phyloP scores from a whole-genome alignment of 2,329 filamentous ascomycete species.

The Elsinoe ampelina region DNA sequence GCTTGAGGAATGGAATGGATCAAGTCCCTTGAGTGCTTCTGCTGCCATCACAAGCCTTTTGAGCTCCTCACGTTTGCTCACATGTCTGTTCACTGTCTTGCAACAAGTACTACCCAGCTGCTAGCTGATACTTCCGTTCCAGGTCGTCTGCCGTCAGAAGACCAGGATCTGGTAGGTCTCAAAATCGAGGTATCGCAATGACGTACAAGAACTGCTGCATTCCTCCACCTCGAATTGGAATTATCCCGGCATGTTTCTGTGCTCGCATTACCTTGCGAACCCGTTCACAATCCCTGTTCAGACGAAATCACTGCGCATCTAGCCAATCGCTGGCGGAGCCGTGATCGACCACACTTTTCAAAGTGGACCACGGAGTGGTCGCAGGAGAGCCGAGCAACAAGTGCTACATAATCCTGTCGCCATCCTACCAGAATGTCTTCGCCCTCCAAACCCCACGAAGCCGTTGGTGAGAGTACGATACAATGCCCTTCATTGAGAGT shows the following conservation, averaged over 20 bases:
- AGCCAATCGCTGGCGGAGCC: neutral
- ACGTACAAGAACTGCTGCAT: constrained; percentile 1
- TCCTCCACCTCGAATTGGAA: neutral
- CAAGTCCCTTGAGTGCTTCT: no score
- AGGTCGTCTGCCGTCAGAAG: no score
- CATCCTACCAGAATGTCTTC: neutral
- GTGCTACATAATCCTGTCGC: neutral
- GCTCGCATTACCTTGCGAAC: neutral
- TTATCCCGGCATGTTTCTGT: neutral
- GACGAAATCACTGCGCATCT: neutral
- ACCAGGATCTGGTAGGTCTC: neutral
- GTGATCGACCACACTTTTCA: neutral
- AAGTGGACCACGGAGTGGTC: neutral
- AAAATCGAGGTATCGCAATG: constrained; percentile 6
- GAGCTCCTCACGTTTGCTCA: no score
- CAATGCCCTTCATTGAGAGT: neutral
- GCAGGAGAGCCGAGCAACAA: neutral
- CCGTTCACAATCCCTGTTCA: neutral
- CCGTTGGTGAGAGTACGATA: neutral
- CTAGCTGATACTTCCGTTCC: no score
- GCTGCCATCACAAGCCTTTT: no score
- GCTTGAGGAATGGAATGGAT: no score
- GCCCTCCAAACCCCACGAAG: neutral
- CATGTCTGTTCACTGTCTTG: no score
- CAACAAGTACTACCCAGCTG: no score